Base-by-base conservation (phyloP, 495 filamentous ascomycete species). In the Podospora tetraspora region DNA sequence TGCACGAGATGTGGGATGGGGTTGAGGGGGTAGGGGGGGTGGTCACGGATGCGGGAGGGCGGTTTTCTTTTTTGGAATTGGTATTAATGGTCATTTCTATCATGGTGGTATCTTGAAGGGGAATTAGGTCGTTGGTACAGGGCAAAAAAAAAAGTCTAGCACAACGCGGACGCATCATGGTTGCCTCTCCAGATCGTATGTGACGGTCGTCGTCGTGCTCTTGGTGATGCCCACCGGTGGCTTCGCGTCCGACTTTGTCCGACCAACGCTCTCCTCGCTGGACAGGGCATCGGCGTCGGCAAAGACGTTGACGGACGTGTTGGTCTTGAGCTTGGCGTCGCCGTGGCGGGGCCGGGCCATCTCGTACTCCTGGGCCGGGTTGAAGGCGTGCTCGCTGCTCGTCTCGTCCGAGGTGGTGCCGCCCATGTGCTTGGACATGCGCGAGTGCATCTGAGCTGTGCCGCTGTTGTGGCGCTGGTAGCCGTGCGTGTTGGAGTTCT, bases 301-400 rank as follows among this genome's bases (percentile, higher is more conserved):
- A 21, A 59, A 34, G 12, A 68, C 43, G 32, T 22, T 61, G 27
- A 21, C 61, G 19, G 16, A 27, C 27, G 27, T 43, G 32, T 21
- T 43, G n/a, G 52, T 32, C 64, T 58, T 59, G 56, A n/a, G 16
- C 43, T 59, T 34, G 52, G 11, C 1, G 1, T 27, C 13, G 57
- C 11, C 10, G 19, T 25, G 34, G 4, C 13, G 13, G 29, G 29
- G 61, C 59, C 61, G 57, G 32, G 22, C 37, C 57, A 69, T 57
- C 63, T 69, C 68, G 63, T 61, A 69, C 32, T 59, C 63, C 9
- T 29, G n/a, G 16, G 13, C 63, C n/a, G 63, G 25, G 62, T 69
- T 64, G 62, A 69, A 69, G 56, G 67, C 62, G 25, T 62, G 52
- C 57, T 69, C 68, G 59, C 59, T 62, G 68, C 68, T 66, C n/a